Base-by-base conservation (phyloP, 805 yeast genomes). In the Ogataea ramenticola region DNA sequence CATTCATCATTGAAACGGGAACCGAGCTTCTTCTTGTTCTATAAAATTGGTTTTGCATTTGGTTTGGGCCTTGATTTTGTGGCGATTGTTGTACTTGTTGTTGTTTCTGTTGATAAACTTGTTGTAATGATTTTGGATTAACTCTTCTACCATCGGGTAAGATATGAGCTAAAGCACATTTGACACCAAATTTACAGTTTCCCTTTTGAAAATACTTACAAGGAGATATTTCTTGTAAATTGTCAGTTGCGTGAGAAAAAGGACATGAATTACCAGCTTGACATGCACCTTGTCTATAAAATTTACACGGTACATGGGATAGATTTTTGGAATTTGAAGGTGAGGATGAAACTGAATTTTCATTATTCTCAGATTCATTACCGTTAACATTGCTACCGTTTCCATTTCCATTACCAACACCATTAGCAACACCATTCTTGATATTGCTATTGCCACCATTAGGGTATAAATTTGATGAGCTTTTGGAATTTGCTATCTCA, bases 181-280 rank as follows among this genome's bases (percentile, higher is more conserved):
- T 90, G 42, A 78, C 69, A 4, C 99, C 99, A 63, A 91, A 91
- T 65, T 89, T 89, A 65, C 99, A 91, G 58, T 89, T 88, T n/a
- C 98, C 98, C 66, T 86, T 86, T 56, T 85, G 93, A 62, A 87
- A 91, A 64, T 90, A 91, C 70, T 89, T 90, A 72, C 99, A 91
- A 7, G 90, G 87, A 17, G 41, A 36, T 39, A 71, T 64, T 40
- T 75, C 80, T 31, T 68, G 65, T n/a, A 71, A 60, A 5, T 75
- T 70, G 44, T 82, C 85, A 42, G 77, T 58, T 39, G 83, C 72
- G 61, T 91, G 99, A 30, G 93, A 81, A 60, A 91, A 91, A 1
- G 96, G 96, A 62, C 99, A 91, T 1, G 91, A 72, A 42, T 69
- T 71, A 12, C 98, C 98, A 1, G 98, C 98, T 63, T 90, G 97